A percentile compares a stretch with the other conserved stretches of the same genome.
phyloP scores from a whole-genome alignment of 768 basidiomycete genomes.

The Tylopilus intermedius region DNA sequence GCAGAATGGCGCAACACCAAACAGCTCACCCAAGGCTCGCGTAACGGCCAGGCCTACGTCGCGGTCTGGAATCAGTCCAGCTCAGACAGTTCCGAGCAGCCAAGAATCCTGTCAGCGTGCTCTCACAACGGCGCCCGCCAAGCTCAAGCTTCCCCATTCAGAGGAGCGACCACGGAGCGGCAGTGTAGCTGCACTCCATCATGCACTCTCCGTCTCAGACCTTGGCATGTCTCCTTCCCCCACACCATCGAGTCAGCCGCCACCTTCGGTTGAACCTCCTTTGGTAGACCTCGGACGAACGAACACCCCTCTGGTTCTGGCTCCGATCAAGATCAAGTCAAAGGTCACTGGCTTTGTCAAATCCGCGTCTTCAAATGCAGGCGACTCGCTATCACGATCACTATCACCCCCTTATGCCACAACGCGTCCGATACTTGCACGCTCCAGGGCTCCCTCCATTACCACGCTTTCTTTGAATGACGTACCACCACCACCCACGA shows the following conservation, averaged over 20 bases:
- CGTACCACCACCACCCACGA: conserved; percentile 19
- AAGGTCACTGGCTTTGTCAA: conserved; percentile 53
- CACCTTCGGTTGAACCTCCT: conserved; percentile 14
- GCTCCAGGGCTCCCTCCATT: conserved; percentile 28
- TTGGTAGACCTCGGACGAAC: conserved; percentile 10
- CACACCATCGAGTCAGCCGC: conserved; percentile 10
- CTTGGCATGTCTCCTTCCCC: conserved; percentile 13
- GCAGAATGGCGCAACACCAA: conserved; percentile 28
- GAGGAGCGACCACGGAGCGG: conserved; percentile 32
- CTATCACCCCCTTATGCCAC: conserved; percentile 30
- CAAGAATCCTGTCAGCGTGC: conserved; percentile 31
- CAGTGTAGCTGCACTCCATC: conserved; percentile 24
- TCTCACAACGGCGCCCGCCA: conserved; percentile 20
- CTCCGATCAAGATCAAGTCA: conserved; percentile 50
- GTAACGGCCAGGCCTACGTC: conserved; percentile 30
- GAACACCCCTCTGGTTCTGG: conserved; percentile 14
- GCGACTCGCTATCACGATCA: conserved; percentile 38
- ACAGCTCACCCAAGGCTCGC: conserved; percentile 25
- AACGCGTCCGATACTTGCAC: conserved; percentile 26
- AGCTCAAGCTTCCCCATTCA: conserved; percentile 25
- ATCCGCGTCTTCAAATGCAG: conserved; percentile 13
- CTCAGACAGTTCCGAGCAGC: conserved; percentile 6
- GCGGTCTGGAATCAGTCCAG: conserved; percentile 11
- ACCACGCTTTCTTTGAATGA: conserved; percentile 27
- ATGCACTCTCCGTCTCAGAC: conserved; percentile 23